Percentiles rank a stretch among this genome's conserved stretches.
Evolutionary conservation across 2,329 filamentous ascomycete genomes (phyloP).

Genomic region (Cercospora zeina): DNA sequence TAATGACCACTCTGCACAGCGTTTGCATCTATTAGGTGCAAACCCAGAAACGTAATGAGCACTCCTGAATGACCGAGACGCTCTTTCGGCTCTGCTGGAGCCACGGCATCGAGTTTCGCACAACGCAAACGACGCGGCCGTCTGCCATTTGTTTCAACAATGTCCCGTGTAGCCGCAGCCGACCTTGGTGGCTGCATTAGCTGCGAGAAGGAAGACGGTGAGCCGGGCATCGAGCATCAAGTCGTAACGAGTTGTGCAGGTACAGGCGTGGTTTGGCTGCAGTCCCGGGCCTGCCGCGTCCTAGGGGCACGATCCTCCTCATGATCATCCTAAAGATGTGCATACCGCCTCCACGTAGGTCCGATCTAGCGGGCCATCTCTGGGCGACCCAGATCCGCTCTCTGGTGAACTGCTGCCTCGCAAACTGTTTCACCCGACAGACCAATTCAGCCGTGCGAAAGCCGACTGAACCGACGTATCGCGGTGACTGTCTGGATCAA

Average conservation of each 20-base stretch:
- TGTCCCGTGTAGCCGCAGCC: not conserved
- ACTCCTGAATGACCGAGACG: not conserved
- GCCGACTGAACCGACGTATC: no score
- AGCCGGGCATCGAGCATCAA: not conserved
- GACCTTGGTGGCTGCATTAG: not conserved
- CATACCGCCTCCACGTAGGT: conserved; percentile 5
- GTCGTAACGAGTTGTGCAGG: not conserved
- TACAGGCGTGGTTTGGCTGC: not conserved
- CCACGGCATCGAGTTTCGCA: not conserved
- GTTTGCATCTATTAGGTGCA: not conserved
- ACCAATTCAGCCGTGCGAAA: no score
- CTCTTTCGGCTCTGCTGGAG: not conserved
- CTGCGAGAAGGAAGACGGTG: not conserved
- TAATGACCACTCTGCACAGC: not conserved
- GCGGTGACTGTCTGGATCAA: no score
- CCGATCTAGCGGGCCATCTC: not conserved
- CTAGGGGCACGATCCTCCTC: not conserved
- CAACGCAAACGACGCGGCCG: not conserved
- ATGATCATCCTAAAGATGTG: not conserved
- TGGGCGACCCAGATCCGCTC: not conserved
- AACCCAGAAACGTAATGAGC: not conserved
- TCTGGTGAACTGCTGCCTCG: not conserved
- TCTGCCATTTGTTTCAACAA: not conserved
- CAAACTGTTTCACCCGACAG: not conserved
- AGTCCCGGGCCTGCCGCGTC: not conserved